phyloP scores from a whole-genome alignment of 768 basidiomycete genomes.

The Leccinellum albellum region DNA sequence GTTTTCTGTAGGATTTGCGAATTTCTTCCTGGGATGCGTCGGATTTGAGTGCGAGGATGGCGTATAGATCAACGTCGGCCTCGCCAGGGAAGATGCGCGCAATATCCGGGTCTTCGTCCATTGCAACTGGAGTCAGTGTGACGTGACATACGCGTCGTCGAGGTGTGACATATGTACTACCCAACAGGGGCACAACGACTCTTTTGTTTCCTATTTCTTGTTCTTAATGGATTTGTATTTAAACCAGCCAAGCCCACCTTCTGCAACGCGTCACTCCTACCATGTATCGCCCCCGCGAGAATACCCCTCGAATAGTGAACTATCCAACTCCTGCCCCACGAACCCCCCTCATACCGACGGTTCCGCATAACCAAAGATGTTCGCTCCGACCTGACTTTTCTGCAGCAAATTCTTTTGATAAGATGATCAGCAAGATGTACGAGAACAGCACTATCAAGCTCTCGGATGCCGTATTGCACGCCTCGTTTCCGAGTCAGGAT shows the following conservation, averaged over 20 bases:
- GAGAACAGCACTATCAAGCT: background rate
- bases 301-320: background rate
- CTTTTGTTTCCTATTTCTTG: too few relatives aligned
- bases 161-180: too few relatives aligned
- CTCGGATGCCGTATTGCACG: background rate
- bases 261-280: background rate
- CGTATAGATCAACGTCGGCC: conserved; percentile 74
- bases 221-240: background rate
- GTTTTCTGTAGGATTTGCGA: conserved; percentile 79
- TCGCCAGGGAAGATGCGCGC: conserved; percentile 73
- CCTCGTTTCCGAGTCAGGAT: background rate
- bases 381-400: conserved; percentile 6
- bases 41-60: conserved; percentile 55
- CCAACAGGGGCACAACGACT: conserved; percentile 7
- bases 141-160: background rate
- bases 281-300: conserved; percentile 4
- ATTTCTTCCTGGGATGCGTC: conserved; percentile 64
- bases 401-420: conserved; percentile 8
- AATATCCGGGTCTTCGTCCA: conserved; percentile 70
- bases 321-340: conserved; percentile 2
- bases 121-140: conserved; percentile 22
- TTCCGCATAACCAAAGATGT: conserved; percentile 1
- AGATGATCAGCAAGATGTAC: background rate
- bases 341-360: background rate
- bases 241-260: background rate